Conservation (phyloP, 352 stramenopile genomes). For the Globisporangium alternatum region DNA sequence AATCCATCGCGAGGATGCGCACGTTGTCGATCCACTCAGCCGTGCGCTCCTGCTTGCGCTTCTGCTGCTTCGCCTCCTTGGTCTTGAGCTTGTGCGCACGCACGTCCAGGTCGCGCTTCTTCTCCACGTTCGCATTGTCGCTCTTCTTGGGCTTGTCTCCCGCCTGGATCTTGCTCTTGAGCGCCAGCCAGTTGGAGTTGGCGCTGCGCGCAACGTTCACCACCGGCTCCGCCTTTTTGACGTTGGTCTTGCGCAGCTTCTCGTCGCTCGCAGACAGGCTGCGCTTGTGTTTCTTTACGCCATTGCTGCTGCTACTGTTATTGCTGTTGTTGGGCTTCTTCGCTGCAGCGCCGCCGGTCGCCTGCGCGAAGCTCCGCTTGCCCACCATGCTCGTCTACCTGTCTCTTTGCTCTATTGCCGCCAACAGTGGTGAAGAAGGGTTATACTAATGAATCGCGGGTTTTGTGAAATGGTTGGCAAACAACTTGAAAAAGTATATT, state of each 20-base stretch:
- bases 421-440: too few relatives aligned
- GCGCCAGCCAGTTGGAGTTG: constrained; percentile 74
- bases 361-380: constrained; percentile 24
- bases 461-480: too few relatives aligned
- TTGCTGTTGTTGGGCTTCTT: constrained; percentile 10
- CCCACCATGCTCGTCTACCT: constrained; percentile 9
- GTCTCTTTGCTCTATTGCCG: not conserved
- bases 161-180: constrained; percentile 70
- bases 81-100: constrained; percentile 37
- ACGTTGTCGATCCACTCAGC: constrained; percentile 80
- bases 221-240: constrained; percentile 9
- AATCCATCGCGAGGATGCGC: constrained; percentile 84
- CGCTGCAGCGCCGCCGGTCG: constrained; percentile 11
- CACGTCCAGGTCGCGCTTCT: constrained; percentile 41
- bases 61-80: constrained; percentile 46
- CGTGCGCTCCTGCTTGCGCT: constrained; percentile 46
- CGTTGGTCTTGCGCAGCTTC: constrained; percentile 34
- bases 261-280: constrained; percentile 19
- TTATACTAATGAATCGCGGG: too few relatives aligned
- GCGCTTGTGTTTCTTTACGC: constrained; percentile 25
- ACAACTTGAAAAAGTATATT: too few relatives aligned
- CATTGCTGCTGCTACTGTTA: constrained; percentile 19
- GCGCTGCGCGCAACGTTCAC: constrained; percentile 21
- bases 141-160: constrained; percentile 26
- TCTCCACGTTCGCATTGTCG: constrained; percentile 9